Percentiles rank a stretch among this genome's conserved stretches.
Conservation (phyloP, 208 protist species). For the Acanthamoeba castellanii region DNA sequence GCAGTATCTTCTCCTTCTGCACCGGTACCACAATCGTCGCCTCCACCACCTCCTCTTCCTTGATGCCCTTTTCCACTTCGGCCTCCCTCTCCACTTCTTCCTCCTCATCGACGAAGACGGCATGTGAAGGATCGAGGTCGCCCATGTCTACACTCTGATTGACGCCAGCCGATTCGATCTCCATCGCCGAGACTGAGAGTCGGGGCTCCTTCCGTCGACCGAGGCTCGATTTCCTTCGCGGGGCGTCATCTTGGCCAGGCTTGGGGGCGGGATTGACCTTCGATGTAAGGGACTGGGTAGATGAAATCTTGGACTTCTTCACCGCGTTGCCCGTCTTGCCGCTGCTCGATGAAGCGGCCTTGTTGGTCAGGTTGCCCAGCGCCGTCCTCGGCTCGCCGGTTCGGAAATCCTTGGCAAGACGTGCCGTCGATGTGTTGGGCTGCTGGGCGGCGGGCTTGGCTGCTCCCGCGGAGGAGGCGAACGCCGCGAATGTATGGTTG, state of each 20-base stretch:
- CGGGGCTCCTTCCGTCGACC: background rate
- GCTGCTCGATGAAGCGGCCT: background rate
- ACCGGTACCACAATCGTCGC: background rate
- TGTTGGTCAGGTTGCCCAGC: conserved; percentile 42
- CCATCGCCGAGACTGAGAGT: background rate
- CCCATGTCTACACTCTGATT: conserved; percentile 46
- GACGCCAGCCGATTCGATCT: background rate
- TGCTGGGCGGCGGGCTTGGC: background rate
- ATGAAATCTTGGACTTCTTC: conserved; percentile 31
- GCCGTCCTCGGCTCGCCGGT: conserved; percentile 18
- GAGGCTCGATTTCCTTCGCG: conserved; percentile 55
- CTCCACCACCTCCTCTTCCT: background rate
- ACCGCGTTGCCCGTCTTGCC: background rate
- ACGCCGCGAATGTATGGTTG: background rate
- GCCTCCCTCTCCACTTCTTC: background rate
- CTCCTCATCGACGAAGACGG: background rate
- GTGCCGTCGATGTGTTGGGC: background rate
- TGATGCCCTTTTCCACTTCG: background rate
- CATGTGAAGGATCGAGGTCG: background rate
- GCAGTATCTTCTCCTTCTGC: background rate
- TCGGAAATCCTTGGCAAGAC: conserved; percentile 14
- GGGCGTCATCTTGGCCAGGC: background rate
- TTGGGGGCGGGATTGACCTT: background rate
- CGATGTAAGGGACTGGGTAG: background rate
- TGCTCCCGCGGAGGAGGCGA: background rate